Base-by-base conservation (phyloP, 2,329 filamentous ascomycete genomes). In the Neopestalotiopsis clavispora region DNA sequence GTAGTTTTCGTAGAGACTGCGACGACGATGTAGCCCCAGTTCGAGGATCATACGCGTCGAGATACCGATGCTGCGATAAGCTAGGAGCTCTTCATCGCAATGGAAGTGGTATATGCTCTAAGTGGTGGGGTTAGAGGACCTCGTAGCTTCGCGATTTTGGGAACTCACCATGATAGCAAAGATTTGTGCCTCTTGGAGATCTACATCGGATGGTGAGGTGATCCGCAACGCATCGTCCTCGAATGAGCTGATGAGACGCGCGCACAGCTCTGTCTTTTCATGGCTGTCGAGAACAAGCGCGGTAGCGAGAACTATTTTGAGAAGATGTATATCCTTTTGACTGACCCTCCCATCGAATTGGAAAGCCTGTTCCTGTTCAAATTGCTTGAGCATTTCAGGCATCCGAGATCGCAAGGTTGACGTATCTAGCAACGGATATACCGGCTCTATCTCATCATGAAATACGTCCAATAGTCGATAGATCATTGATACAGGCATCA, bases 1-100 rank as follows among this genome's bases (percentile, higher is more conserved):
- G 42, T 83, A 81, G 13, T 79, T 82, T 58, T 82, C 79, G 10
- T 78, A n/a, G 14, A 67, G 52, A 30, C 52, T 67, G 3, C 65
- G 65, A n/a, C 57, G 34, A n/a, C 65, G 65, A 60, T 67, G 65
- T 23, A 67, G 23, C 2, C 65, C 65, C 34, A 67, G 30, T 32
- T 67, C 65, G n/a, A 67, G 65, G 4, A 61, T 34, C 65, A 67
- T 67, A 2, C 65, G 65, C 13, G 52, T 52, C 20, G 65, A 52
- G 14, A 67, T 67, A 1, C 65, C 65, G 34, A 67, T 67, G 34
- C 52, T 59, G 14, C 65, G 30, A 3, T 61, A 67, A 42, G 65
- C 65, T 9, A 67, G 17, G 30, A 67, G 40, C 38, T 67, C 65
- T 20, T 67, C 65, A 57, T 67, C 65, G 23, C 65, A 67, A 23